Evolutionary conservation across 148 eudicot species (phyloP).

Genomic region (Rhododendron simsii): DNA sequence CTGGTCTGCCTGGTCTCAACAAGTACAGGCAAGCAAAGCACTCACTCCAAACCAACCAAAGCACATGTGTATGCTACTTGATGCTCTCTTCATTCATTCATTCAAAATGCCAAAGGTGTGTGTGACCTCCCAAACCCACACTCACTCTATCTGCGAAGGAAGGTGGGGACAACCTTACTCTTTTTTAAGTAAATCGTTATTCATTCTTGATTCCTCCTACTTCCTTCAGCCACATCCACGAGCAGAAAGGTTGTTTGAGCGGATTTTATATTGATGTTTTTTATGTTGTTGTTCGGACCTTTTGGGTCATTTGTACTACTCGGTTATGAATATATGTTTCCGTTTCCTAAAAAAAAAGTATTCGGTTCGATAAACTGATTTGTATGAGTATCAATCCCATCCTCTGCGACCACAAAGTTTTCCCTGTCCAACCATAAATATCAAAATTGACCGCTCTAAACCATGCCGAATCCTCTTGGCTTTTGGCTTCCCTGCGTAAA

Average conservation of each 20-base stretch:
- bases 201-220: neutral
- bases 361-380: too few species aligned
- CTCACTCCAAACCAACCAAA: neutral
- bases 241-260: too few species aligned
- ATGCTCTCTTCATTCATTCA: neutral
- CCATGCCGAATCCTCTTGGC: neutral
- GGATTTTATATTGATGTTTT: too few species aligned
- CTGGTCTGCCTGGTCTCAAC: neutral
- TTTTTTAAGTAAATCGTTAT: neutral
- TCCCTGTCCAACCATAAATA: neutral
- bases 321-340: too few species aligned
- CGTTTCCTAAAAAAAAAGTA: too few species aligned
- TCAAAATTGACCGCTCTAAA: neutral
- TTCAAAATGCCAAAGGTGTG: neutral
- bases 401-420: neutral
- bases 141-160: neutral
- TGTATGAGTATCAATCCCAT: neutral
- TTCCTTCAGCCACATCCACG: neutral
- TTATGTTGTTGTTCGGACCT: too few species aligned
- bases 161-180: neutral
- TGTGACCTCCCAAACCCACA: neutral
- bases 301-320: neutral
- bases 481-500: neutral
- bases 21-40: conserved; percentile 3
- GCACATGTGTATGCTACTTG: neutral